Percentiles rank a stretch among this genome's conserved stretches.
phyloP scores from a whole-genome alignment of 2,329 filamentous ascomycete species.

The Colletotrichum orbiculare region DNA sequence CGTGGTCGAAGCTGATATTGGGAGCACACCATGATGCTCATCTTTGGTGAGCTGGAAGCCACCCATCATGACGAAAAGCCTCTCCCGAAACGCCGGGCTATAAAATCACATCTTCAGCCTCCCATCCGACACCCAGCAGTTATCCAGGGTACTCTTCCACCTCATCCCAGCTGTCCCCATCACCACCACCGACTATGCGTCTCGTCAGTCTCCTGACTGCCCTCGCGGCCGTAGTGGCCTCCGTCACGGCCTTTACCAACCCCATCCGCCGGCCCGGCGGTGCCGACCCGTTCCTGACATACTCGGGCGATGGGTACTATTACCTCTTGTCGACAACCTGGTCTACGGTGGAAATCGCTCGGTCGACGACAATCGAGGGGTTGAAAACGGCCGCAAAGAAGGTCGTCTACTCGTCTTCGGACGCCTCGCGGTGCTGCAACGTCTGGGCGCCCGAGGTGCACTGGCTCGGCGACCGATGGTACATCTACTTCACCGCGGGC shows the following conservation, averaged over 20 bases:
- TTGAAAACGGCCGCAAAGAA: slow-evolving; percentile 64
- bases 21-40: neutral
- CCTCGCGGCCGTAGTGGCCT: slow-evolving; percentile 34
- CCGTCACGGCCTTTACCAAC: slow-evolving; percentile 56
- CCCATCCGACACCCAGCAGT: too few relatives aligned
- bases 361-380: slow-evolving; percentile 63
- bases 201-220: neutral
- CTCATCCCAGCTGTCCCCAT: neutral
- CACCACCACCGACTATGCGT: neutral
- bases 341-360: slow-evolving; percentile 63
- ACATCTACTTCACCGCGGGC: slow-evolving; percentile 59
- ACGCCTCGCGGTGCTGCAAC: slow-evolving; percentile 56
- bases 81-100: too few relatives aligned
- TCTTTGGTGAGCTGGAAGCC: neutral
- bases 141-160: neutral
- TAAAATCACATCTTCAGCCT: too few relatives aligned
- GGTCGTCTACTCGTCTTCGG: slow-evolving; percentile 60
- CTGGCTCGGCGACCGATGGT: slow-evolving; percentile 37
- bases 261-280: slow-evolving; percentile 62
- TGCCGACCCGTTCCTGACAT: slow-evolving; percentile 64
- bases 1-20: neutral
- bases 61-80: too few relatives aligned
- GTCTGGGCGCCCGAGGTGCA: slow-evolving; percentile 41
- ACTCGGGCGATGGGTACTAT: slow-evolving; percentile 61
- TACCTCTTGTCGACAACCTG: slow-evolving; percentile 67